Base-by-base conservation (phyloP, 306 rosid genomes). In the Ceratonia siliqua region DNA sequence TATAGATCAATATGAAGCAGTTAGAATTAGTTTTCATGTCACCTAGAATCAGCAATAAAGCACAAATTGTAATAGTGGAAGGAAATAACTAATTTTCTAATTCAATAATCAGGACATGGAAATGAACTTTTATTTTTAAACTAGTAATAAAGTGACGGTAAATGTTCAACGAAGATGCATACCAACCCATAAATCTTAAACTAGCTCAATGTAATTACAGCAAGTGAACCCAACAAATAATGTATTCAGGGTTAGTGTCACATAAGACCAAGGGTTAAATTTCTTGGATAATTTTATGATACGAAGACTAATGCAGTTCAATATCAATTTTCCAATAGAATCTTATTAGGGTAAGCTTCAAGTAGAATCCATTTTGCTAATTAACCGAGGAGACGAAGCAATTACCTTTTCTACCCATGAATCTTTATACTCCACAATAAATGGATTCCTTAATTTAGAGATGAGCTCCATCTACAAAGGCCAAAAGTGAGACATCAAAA, bases 391-490 rank as follows among this genome's bases (percentile, higher is more conserved):
- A 63, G 63, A 48, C 30, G 36, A 72, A 76, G 32, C 22, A 62
- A 73, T 28, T 86, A 92, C 99, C 98, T 92, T 95, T 83, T 95
- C 99, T 15, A 95, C 99, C 99, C 99, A 95, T 33, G 99, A 95
- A 89, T 95, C 99, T 81, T 95, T 95, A 84, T 95, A 95, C 85
- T 95, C 99, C 84, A 95, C 99, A 62, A 95, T 92, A 83, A 90
- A 95, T 63, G 97, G 99, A 79, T 92, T 95, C 50, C 89, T 79
- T 10, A 95, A 72, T 80, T 85, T 92, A 48, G 98, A 92, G 76
- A 95, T 90, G 45, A 95, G 98, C 79, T 95, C 99, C 99, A 95
- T 95, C 99, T 95, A 48, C 71, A 77, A 15, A 86, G 66, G 77
- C 66, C 74, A 55, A 6, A 67, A 67, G 45, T 58, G 30, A 0